Percentiles rank a stretch among this genome's conserved stretches.
Evolutionary conservation across 176 grass and related monocot genomes (phyloP).

Genomic region (Chrysopogon serrulatus): DNA sequence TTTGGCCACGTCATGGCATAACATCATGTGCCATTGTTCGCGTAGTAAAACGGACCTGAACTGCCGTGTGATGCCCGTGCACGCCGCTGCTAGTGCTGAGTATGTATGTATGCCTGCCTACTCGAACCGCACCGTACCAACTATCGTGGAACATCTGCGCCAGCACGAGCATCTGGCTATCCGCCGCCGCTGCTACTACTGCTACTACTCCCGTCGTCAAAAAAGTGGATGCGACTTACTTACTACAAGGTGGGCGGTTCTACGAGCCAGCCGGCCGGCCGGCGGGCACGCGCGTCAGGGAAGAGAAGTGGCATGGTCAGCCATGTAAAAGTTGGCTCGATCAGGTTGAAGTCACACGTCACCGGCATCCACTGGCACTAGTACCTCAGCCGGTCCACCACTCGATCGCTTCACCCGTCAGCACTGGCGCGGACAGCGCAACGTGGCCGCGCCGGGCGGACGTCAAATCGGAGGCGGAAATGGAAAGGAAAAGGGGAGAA

Average conservation of each 20-base stretch:
- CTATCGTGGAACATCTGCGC: conserved; percentile 20
- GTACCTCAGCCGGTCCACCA: background rate
- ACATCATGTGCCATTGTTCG: background rate
- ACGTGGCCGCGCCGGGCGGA: background rate
- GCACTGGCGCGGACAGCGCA: background rate
- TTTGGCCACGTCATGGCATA: conserved; percentile 2
- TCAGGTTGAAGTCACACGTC: background rate
- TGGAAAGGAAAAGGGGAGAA: background rate
- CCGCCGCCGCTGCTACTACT: too few species aligned
- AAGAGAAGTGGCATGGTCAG: background rate
- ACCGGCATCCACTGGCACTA: background rate
- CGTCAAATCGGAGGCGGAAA: background rate
- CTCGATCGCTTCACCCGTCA: background rate
- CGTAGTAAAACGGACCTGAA: background rate
- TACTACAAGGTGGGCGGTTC: background rate
- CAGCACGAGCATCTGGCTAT: background rate
- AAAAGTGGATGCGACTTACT: background rate
- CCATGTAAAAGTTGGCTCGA: background rate
- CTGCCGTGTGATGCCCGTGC: background rate
- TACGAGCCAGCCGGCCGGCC: background rate
- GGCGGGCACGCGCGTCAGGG: background rate
- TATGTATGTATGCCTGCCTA: background rate
- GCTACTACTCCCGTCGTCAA: background rate
- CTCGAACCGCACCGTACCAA: background rate
- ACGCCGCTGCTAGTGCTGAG: background rate